Evolutionary conservation across 306 rosid genomes (phyloP).

Genomic region (Glycine soja): DNA sequence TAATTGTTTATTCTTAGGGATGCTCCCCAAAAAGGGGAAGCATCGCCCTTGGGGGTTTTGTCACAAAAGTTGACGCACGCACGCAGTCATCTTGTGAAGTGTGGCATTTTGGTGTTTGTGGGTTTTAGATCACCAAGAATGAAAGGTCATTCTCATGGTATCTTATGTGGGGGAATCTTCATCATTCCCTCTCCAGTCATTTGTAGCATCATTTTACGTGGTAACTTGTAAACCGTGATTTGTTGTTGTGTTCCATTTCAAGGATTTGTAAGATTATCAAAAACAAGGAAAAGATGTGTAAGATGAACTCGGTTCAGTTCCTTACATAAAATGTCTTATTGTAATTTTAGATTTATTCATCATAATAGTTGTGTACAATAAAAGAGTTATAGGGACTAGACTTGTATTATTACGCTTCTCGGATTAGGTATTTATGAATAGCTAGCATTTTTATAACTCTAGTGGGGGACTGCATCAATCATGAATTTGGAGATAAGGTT

Average conservation of each 20-base stretch:
- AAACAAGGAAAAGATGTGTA: constrained; percentile 34
- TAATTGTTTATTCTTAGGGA: constrained; percentile 74
- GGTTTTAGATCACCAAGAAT: constrained; percentile 59
- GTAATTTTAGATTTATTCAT: constrained; percentile 8
- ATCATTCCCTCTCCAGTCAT: constrained; percentile 44
- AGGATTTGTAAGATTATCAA: constrained; percentile 47
- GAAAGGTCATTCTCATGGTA: constrained; percentile 68
- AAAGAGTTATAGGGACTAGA: background rate
- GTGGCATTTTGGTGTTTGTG: constrained; percentile 56
- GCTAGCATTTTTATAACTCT: background rate
- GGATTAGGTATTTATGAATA: constrained; percentile 30
- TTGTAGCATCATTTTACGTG: constrained; percentile 54
- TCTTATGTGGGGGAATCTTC: constrained; percentile 53
- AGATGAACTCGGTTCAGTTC: constrained; percentile 42
- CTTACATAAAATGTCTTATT: constrained; percentile 21
- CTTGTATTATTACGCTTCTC: background rate
- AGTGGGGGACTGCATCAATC: constrained; percentile 35
- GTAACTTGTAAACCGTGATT: constrained; percentile 59
- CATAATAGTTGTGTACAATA: constrained; percentile 21
- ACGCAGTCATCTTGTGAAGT: constrained; percentile 50
- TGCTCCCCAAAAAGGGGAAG: constrained; percentile 59
- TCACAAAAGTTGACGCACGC: constrained; percentile 41
- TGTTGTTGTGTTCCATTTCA: constrained; percentile 54
- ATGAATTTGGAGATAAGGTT: constrained; percentile 44
- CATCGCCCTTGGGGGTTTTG: constrained; percentile 56